Conservation (phyloP, 192 early-diverging fungal genomes). For the Coemansia sp. region DNA sequence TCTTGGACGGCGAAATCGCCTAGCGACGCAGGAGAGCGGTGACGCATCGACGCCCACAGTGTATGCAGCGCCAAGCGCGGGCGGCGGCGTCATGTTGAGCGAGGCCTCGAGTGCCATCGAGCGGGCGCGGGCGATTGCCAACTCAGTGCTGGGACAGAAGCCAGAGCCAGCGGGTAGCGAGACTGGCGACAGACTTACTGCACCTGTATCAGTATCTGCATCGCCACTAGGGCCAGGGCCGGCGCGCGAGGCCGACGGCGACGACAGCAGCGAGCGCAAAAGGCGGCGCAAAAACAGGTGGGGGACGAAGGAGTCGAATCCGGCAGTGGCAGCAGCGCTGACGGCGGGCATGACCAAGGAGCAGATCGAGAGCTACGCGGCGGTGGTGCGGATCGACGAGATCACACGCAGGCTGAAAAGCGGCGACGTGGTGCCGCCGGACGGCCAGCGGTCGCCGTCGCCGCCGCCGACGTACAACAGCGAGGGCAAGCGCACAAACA, state of each 20-base stretch:
- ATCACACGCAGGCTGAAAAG: conserved; percentile 75
- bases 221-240: no score
- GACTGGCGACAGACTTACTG: no score
- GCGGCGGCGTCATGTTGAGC: not conserved
- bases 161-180: not conserved
- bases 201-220: no score
- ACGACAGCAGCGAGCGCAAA: conserved; percentile 53
- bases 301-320: conserved; percentile 72
- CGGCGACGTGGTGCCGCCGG: conserved; percentile 77
- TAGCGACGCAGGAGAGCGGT: conserved; percentile 7
- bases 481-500: conserved; percentile 95
- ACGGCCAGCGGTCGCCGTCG: conserved; percentile 80
- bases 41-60: not conserved
- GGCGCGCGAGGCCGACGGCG: not conserved
- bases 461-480: conserved; percentile 89
- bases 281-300: conserved; percentile 83
- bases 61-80: not conserved
- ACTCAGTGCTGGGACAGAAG: conserved; percentile 22
- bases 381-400: conserved; percentile 89
- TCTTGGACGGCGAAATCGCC: conserved; percentile 36
- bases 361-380: conserved; percentile 66
- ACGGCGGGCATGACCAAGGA: conserved; percentile 74
- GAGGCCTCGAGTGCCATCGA: conserved; percentile 35
- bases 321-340: conserved; percentile 73
- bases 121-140: conserved; percentile 49